Conservation (phyloP, 2,329 filamentous ascomycete genomes). For the Chrysoporthe puriensis region DNA sequence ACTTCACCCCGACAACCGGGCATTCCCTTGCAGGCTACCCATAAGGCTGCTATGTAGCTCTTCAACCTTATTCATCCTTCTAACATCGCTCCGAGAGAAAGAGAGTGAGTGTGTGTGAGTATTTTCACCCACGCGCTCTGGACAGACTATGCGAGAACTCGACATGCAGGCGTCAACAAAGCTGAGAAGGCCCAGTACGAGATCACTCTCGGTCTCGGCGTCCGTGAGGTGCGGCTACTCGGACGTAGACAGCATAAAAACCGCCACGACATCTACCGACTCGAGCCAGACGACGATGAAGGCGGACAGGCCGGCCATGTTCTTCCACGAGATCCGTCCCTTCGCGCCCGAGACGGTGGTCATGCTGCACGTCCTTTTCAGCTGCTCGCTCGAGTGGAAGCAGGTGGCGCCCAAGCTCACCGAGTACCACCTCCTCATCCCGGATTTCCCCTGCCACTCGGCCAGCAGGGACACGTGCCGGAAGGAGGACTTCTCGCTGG, state of each 20-base stretch:
- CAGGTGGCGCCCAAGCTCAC: slow-evolving; percentile 41
- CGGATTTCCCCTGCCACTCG: slow-evolving; percentile 46
- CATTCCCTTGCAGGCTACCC: not conserved
- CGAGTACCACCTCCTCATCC: slow-evolving; percentile 44
- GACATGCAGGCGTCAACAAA: not conserved
- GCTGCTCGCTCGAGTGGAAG: slow-evolving; percentile 48
- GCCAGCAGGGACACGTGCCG: slow-evolving; percentile 36
- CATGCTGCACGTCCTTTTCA: slow-evolving; percentile 54
- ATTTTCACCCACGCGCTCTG: not conserved
- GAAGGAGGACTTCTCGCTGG: slow-evolving; percentile 37
- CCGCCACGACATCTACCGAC: slow-evolving; percentile 5
- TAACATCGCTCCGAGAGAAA: not conserved
- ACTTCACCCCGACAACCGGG: not conserved
- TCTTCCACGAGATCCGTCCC: slow-evolving; percentile 26
- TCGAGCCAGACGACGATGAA: slow-evolving; percentile 15
- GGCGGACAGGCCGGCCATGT: slow-evolving; percentile 22
- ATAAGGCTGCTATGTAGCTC: not conserved
- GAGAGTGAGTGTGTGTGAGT: not conserved
- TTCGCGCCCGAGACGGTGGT: slow-evolving; percentile 42
- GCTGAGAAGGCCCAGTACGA: not conserved
- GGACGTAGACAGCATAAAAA: slow-evolving; percentile 16
- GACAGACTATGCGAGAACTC: not conserved
- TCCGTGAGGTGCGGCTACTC: not conserved
- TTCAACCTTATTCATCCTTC: not conserved
- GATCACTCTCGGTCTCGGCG: not conserved